Conservation (phyloP, 108 stramenopile genomes). For the Epithemia pelagica region DNA sequence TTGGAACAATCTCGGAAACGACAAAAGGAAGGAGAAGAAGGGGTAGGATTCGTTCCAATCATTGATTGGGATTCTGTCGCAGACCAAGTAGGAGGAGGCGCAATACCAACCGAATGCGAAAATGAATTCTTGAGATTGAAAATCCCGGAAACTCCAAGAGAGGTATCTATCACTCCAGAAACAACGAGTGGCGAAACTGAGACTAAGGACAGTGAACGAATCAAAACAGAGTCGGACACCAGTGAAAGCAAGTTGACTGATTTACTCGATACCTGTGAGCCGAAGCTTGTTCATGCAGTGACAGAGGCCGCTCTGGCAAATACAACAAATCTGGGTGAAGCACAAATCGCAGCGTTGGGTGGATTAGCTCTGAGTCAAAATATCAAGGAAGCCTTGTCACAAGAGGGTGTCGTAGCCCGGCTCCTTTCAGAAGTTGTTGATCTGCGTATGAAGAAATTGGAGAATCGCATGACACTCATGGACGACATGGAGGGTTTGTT, state of each 20-base stretch:
- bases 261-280: conserved; percentile 40
- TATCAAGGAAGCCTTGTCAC: conserved; percentile 25
- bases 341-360: conserved; percentile 33
- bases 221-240: not conserved
- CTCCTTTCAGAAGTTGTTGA: conserved; percentile 67
- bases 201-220: not conserved
- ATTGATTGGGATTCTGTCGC: conserved; percentile 72
- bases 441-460: conserved; percentile 69
- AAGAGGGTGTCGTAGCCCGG: conserved; percentile 40
- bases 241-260: conserved; percentile 21
- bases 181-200: conserved; percentile 6
- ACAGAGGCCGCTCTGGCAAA: conserved; percentile 46
- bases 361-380: conserved; percentile 32
- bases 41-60: conserved; percentile 3
- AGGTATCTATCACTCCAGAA: conserved; percentile 26
- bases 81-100: conserved; percentile 41
- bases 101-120: conserved; percentile 56
- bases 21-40: conserved; percentile 15
- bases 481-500: conserved; percentile 84
- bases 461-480: conserved; percentile 67
- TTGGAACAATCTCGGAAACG: conserved; percentile 31
- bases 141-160: conserved; percentile 8
- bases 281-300: conserved; percentile 49
- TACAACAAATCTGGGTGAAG: conserved; percentile 14
- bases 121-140: conserved; percentile 46